Base-by-base conservation (phyloP, 73 alveolate genomes). In the Halteria grandinella region DNA sequence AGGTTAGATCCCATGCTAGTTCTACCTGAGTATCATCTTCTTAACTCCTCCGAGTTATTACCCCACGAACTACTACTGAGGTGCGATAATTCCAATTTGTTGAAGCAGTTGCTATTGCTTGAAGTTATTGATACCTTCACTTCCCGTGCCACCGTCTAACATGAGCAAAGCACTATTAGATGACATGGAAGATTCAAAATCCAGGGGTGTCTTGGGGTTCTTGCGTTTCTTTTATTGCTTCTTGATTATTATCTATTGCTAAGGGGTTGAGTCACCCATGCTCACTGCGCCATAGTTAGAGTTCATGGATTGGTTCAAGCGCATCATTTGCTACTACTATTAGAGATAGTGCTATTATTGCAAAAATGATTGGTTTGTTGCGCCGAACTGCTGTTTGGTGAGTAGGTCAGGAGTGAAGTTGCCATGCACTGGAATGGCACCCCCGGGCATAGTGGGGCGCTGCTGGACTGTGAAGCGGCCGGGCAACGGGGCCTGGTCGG, bases 131-230 rank as follows among this genome's bases (percentile, higher is more conserved):
- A n/a, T n/a, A n/a, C n/a, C 60, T 17, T 66, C 80, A 47, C 80
- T 66, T 1, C 80, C 80, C 3, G 80, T 66, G 15, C 80, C 80
- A n/a, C 80, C 80, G 47, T 66, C 80, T 24, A 66, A 4, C 23
- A 66, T 66, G 53, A 66, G 50, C 10, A 10, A 45, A 6, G 50
- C 29, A 21, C 41, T 14, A 11, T 3, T 6, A 11, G 80, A 14
- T n/a, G n/a, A n/a, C n/a, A n/a, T n/a, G 29, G 57, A 58, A 17
- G 78, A 66, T 6, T 66, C 80, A 2, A 44, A 23, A 7, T 66
- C 80, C 23, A 44, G 14, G 18, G 80, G 80, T 7, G 80, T 44
- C 29, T 66, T 66, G n/a, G n/a, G n/a, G 24, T 31, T 37, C 12
- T 41, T 55, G 15, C 2, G 7, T 14, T 44, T 12, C 10, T 12